A percentile compares a stretch with the other conserved stretches of the same genome.
Conservation (phyloP, 495 filamentous ascomycete species). For the Penicillium bialowiezense region DNA sequence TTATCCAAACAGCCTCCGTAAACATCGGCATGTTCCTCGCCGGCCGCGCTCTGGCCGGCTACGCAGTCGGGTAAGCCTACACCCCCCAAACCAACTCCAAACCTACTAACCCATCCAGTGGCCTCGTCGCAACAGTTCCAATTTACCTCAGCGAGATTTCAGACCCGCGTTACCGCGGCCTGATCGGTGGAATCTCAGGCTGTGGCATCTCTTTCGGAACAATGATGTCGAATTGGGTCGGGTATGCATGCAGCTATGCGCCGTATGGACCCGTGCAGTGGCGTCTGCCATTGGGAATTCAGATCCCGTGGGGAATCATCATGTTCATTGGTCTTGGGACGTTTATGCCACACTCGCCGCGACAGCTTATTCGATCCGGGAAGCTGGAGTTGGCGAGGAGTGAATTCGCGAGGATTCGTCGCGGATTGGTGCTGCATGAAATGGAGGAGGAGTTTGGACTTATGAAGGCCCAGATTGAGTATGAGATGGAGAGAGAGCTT, state of each 20-base stretch:
- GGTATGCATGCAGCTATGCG: conserved; percentile 55
- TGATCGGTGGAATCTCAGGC: conserved; percentile 59
- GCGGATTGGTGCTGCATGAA: conserved; percentile 46
- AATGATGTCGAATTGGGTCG: conserved; percentile 58
- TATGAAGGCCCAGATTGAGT: conserved; percentile 59
- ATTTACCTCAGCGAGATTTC: conserved; percentile 60
- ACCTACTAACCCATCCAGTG: conserved; percentile 22
- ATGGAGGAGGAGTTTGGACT: conserved; percentile 52
- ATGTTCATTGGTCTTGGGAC: conserved; percentile 54
- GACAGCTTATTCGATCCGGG: conserved; percentile 53
- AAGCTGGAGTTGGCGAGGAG: conserved; percentile 47
- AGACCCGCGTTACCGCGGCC: conserved; percentile 48
- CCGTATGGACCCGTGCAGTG: conserved; percentile 54
- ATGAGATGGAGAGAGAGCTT: conserved; percentile 56
- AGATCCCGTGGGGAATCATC: conserved; percentile 59
- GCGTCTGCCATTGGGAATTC: conserved; percentile 55
- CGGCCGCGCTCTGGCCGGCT: conserved; percentile 53
- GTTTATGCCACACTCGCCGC: conserved; percentile 59
- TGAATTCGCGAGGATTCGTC: conserved; percentile 49
- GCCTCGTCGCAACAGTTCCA: conserved; percentile 55
- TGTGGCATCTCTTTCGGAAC: conserved; percentile 58
- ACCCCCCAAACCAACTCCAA: background rate
- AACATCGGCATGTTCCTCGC: conserved; percentile 62
- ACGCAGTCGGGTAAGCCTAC: conserved; percentile 48
- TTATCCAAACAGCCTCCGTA: conserved; percentile 54